Evolutionary conservation across 768 basidiomycete species (phyloP), one percentile per base, ranked within the genome.

Genomic region (Mycena olivaceomarginata): DNA sequence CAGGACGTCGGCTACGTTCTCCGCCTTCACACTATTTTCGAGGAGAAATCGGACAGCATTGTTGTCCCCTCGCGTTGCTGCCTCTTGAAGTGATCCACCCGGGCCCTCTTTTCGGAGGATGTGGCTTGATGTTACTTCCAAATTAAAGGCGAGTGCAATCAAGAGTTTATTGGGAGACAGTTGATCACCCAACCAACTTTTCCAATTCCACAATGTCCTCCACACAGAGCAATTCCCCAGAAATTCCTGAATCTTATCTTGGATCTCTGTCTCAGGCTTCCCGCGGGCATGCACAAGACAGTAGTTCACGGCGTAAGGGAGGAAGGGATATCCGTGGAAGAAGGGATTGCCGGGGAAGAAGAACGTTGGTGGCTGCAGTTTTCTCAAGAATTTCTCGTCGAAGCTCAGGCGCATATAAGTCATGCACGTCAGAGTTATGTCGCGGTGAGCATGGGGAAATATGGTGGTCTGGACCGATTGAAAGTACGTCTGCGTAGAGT

Each of bases 281-380:
- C 69, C 69, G 6, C 56, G 40, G 5, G 69, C 69, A 48, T 70
- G 69, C 13, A 70, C 59, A 16, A 70, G 69, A 41, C 69, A 59
- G 37, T 60, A 70, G 12, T 43, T 22, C 57, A 60, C 41, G 3
- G 69, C 59, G 25, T 70, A 70, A 31, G 45, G n/a, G 15, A 70
- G 57, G n/a, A n/a, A n/a, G n/a, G n/a, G n/a, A n/a, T n/a, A n/a
- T n/a, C n/a, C n/a, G n/a, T n/a, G n/a, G n/a, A n/a, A n/a, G 69
- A 70, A 48, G 13, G 69, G 13, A 59, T 60, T 60, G n/a, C 15
- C 6, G 3, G 40, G n/a, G 53, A n/a, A 43, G 41, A 70, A 7
- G 39, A 45, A 59, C n/a, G 18, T 13, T n/a, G 60, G 12, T 5
- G 43, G 15, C 57, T 13, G 40, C 22, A 41, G 45, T 22, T n/a